phyloP scores from a whole-genome alignment of 2,329 filamentous ascomycete species.

The Hypomyces perniciosus region DNA sequence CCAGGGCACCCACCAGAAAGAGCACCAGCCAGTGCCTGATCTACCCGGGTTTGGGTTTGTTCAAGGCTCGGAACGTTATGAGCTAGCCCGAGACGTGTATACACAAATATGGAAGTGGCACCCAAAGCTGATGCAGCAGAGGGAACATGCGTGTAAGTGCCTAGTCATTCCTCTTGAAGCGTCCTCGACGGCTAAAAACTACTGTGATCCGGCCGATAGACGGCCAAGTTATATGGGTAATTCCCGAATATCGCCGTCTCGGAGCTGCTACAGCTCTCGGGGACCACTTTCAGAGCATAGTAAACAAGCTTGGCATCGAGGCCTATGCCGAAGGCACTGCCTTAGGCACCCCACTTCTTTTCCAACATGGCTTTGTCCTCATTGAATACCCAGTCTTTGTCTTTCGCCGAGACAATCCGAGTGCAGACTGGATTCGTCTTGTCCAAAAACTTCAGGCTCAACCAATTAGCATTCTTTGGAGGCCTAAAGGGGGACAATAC shows the following conservation, averaged over 20 bases:
- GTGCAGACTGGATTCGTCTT: background rate
- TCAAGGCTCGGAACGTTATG: background rate
- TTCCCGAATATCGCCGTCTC: background rate
- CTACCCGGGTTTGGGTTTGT: background rate
- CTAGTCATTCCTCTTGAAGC: background rate
- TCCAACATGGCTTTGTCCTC: background rate
- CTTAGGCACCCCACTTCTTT: background rate
- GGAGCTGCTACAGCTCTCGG: background rate
- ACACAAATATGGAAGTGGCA: background rate
- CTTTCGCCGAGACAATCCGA: background rate
- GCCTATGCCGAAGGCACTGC: background rate
- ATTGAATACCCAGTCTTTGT: background rate
- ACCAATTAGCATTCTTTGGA: background rate
- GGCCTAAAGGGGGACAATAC: background rate
- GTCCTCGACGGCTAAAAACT: background rate
- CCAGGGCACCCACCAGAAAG: background rate
- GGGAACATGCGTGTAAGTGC: background rate
- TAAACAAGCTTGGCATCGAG: background rate
- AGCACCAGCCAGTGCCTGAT: background rate
- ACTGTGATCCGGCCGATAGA: background rate
- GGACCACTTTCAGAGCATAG: background rate
- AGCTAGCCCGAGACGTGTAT: background rate
- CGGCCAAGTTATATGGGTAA: background rate
- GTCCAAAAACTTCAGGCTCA: background rate
- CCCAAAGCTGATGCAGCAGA: background rate